These are phyloP conservation scores for Diplodia intermedia DNA, from an alignment of 2,329 filamentous ascomycete genomes.

Conservation along the genomic window DNA sequence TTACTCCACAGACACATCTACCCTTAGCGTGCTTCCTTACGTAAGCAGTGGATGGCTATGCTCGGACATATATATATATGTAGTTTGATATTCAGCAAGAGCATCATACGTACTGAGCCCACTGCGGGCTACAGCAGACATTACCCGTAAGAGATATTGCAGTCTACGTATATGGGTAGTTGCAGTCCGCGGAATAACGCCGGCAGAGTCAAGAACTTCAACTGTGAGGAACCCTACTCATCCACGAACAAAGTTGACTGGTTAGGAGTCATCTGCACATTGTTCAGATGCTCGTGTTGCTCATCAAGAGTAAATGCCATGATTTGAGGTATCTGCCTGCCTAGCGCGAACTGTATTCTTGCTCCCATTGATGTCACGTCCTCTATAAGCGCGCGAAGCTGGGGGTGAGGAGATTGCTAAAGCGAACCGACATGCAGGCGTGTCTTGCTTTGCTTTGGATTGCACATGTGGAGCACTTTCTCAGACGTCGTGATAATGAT, in stretches of 20 bases:
- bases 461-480: not conserved
- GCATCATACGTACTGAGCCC: too few relatives aligned
- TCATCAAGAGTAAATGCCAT: slow-evolving; percentile 40
- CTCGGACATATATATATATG: too few relatives aligned
- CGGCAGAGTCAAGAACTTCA: slow-evolving; percentile 37
- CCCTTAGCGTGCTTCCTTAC: too few relatives aligned
- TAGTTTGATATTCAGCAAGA: too few relatives aligned
- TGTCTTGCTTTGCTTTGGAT: not conserved
- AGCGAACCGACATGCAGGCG: not conserved
- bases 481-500: too few relatives aligned
- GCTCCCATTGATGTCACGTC: slow-evolving; percentile 35
- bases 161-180: too few relatives aligned
- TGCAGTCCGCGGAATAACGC: too few relatives aligned
- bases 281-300: slow-evolving; percentile 44
- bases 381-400: slow-evolving; percentile 33
- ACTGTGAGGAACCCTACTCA: slow-evolving; percentile 49
- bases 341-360: not conserved
- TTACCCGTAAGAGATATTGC: too few relatives aligned
- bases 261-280: not conserved
- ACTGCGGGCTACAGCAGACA: too few relatives aligned
- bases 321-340: slow-evolving; percentile 9
- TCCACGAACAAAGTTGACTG: not conserved
- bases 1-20: too few relatives aligned
- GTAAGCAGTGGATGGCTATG: too few relatives aligned
- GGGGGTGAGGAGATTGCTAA: not conserved